Conservation (phyloP, 208 protist genomes). For the Trypanosoma cruzi region DNA sequence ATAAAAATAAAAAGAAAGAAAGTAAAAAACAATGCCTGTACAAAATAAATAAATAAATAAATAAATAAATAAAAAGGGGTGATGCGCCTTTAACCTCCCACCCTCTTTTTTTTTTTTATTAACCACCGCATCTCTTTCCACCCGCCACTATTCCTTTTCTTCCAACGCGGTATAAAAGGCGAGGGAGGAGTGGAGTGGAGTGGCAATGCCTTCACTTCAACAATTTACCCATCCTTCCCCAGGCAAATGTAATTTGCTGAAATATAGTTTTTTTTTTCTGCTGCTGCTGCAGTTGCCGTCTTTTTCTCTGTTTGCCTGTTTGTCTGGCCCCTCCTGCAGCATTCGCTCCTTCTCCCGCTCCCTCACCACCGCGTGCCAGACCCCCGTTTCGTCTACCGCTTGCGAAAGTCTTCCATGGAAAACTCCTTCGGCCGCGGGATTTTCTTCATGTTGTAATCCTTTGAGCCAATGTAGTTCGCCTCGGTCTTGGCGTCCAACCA, state of each 20-base stretch:
- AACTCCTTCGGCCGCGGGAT: slow-evolving; percentile 88
- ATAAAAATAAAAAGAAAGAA: background rate
- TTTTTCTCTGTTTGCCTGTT: too few species aligned
- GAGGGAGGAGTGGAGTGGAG: background rate
- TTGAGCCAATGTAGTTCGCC: slow-evolving; percentile 85
- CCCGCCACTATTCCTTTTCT: background rate
- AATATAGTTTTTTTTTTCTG: background rate
- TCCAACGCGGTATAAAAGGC: background rate
- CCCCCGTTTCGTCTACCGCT: slow-evolving; percentile 42
- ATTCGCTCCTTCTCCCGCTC: background rate
- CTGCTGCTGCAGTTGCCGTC: background rate
- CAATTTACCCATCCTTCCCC: background rate
- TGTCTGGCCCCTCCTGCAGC: background rate
- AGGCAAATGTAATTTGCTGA: background rate
- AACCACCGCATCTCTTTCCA: background rate
- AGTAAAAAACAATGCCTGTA: background rate
- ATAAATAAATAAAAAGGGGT: background rate
- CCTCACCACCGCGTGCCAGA: background rate
- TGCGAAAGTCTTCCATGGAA: slow-evolving; percentile 76
- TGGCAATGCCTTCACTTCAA: background rate
- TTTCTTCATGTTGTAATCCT: slow-evolving; percentile 85
- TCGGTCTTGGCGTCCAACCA: slow-evolving; percentile 78
- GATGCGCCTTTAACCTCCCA: background rate
- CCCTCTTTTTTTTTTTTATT: background rate
- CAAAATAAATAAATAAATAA: background rate